Evolutionary conservation across 2,329 filamentous ascomycete species (phyloP).

Genomic region (Verticillium alfalfae): DNA sequence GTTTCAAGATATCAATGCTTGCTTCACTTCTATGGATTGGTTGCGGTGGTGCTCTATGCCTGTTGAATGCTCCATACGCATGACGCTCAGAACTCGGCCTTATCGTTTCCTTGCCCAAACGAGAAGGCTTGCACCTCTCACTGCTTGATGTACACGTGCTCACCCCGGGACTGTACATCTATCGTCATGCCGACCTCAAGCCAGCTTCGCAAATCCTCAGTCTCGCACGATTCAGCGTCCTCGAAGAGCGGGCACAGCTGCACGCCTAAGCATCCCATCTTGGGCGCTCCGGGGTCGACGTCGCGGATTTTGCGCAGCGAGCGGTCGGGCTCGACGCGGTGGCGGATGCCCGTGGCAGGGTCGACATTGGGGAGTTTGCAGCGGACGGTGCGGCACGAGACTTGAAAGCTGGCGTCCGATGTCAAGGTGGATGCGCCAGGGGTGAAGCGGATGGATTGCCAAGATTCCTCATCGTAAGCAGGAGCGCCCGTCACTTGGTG

Average conservation of each 20-base stretch:
- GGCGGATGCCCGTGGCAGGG: constrained; percentile 51
- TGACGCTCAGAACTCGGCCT: background rate
- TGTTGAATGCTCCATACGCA: background rate
- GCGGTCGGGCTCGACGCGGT: constrained; percentile 50
- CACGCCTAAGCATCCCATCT: constrained; percentile 57
- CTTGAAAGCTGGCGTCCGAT: constrained; percentile 37
- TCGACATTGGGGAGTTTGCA: constrained; percentile 70
- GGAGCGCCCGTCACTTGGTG: constrained; percentile 51
- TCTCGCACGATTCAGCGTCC: constrained; percentile 10
- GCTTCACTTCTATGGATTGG: background rate
- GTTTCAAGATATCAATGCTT: background rate
- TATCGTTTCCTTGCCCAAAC: background rate
- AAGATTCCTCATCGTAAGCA: constrained; percentile 65
- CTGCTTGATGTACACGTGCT: constrained; percentile 36
- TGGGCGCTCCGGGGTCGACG: constrained; percentile 55
- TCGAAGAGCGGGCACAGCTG: constrained; percentile 55
- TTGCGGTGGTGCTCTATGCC: background rate
- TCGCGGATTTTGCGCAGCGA: constrained; percentile 53
- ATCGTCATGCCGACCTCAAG: constrained; percentile 53
- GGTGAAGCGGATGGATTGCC: constrained; percentile 56
- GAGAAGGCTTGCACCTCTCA: constrained; percentile 4
- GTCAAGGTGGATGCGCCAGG: constrained; percentile 41
- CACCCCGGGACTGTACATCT: constrained; percentile 38
- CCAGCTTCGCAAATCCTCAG: constrained; percentile 31
- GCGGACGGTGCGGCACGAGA: constrained; percentile 59